Percentiles rank a stretch among this genome's conserved stretches.
Evolutionary conservation across 805 yeast genomes (phyloP).

Genomic region (Sugiyamaella marilandica): DNA sequence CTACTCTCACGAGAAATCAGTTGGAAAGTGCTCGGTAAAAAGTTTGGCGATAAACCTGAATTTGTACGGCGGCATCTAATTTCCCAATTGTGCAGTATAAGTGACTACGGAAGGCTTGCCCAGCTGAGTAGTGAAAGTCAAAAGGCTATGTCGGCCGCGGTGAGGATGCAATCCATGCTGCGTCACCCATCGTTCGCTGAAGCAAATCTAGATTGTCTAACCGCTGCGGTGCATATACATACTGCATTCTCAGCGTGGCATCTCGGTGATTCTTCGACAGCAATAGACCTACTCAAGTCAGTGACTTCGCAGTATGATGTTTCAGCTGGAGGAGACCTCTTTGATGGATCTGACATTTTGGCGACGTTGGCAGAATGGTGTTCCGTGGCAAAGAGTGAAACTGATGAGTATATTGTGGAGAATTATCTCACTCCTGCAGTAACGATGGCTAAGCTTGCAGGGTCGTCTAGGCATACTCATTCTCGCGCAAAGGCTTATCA

Average conservation of each 20-base stretch:
- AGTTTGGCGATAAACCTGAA: background rate
- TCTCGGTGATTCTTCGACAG: constrained; percentile 49
- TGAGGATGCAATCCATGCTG: constrained; percentile 19
- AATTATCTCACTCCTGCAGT: constrained; percentile 52
- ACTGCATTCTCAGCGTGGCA: constrained; percentile 64
- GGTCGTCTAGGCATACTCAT: constrained; percentile 17
- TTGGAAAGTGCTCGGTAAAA: constrained; percentile 6
- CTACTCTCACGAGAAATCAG: constrained; percentile 11
- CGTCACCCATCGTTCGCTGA: background rate
- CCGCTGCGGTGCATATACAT: constrained; percentile 38
- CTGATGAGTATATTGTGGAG: constrained; percentile 52
- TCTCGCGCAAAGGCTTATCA: constrained; percentile 46
- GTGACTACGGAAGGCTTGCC: constrained; percentile 16
- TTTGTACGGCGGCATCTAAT: background rate
- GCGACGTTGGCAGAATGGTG: constrained; percentile 54
- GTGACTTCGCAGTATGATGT: constrained; percentile 18
- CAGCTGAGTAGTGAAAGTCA: constrained; percentile 22
- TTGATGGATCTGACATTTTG: constrained; percentile 13
- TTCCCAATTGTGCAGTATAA: background rate
- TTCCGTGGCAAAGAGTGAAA: constrained; percentile 63
- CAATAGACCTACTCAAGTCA: constrained; percentile 51
- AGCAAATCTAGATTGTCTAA: constrained; percentile 3
- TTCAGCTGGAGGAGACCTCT: constrained; percentile 5
- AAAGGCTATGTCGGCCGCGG: constrained; percentile 22
- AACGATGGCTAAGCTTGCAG: constrained; percentile 14